Evolutionary conservation across 257 asterid species (phyloP).

Genomic region (Verbascum thapsus): DNA sequence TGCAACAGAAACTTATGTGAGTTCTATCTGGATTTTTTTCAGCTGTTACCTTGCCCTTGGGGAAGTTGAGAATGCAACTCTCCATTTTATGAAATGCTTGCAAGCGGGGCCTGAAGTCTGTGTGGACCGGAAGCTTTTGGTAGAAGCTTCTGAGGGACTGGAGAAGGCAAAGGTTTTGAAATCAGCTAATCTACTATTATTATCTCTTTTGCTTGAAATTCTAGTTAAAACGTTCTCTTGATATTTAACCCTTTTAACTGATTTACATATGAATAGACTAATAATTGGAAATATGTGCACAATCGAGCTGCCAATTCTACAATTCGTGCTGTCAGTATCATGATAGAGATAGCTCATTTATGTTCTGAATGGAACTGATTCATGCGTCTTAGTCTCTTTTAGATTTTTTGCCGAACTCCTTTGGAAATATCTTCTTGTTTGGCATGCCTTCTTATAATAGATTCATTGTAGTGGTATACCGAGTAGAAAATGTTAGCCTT

Average conservation of each 20-base stretch:
- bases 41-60: conserved; percentile 97
- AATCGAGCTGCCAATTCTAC: conserved; percentile 1
- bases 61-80: conserved; percentile 77
- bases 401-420: background rate
- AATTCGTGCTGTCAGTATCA: background rate
- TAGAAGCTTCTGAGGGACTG: conserved; percentile 93
- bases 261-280: conserved; percentile 14
- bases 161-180: conserved; percentile 70
- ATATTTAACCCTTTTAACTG: conserved; percentile 10
- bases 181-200: conserved; percentile 7
- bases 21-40: conserved; percentile 31
- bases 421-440: background rate
- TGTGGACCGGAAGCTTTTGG: conserved; percentile 68
- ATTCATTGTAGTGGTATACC: background rate
- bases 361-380: conserved; percentile 12
- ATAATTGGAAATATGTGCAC: conserved; percentile 14
- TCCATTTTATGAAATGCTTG: conserved; percentile 76
- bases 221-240: conserved; percentile 13
- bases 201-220: conserved; percentile 14
- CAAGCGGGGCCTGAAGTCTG: conserved; percentile 72
- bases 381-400: background rate
- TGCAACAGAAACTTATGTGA: conserved; percentile 6
- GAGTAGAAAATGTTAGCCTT: conserved; percentile 1
- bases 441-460: background rate
- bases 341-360: background rate